Percentiles rank a stretch among this genome's conserved stretches.
These are phyloP conservation scores for Tricholoma bakamatsutake DNA, from an alignment of 768 basidiomycete genomes.

Conservation along the genomic window DNA sequence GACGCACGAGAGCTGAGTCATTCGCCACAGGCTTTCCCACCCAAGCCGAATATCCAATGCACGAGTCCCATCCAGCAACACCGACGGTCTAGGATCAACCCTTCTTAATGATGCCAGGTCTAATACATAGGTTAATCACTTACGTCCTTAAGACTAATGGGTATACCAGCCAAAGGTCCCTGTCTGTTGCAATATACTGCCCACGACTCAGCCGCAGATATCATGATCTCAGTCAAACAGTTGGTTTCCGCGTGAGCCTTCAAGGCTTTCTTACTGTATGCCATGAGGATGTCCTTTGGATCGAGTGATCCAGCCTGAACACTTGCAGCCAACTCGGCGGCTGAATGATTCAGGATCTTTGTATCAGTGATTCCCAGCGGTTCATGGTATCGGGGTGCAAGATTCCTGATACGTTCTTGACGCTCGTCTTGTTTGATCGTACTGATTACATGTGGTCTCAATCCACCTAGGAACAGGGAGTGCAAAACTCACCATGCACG, in stretches of 20 bases:
- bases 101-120: slow-evolving; percentile 4
- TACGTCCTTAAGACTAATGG: slow-evolving; percentile 48
- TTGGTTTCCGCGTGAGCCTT: slow-evolving; percentile 43
- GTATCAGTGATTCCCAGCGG: slow-evolving; percentile 23
- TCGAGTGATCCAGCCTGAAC: slow-evolving; percentile 26
- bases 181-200: slow-evolving; percentile 24
- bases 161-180: slow-evolving; percentile 47
- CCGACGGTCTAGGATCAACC: slow-evolving; percentile 35
- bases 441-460: slow-evolving; percentile 13
- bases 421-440: slow-evolving; percentile 31
- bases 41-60: slow-evolving; percentile 52
- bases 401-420: slow-evolving; percentile 21
- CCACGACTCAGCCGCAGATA: slow-evolving; percentile 30
- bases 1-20: slow-evolving; percentile 45
- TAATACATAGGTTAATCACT: slow-evolving; percentile 7
- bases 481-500: slow-evolving; percentile 26
- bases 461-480: background rate
- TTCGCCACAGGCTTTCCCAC: slow-evolving; percentile 36
- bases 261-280: slow-evolving; percentile 41
- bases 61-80: slow-evolving; percentile 51
- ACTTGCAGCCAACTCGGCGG: slow-evolving; percentile 22
- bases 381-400: slow-evolving; percentile 24
- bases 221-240: slow-evolving; percentile 53
- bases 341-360: slow-evolving; percentile 23
- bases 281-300: slow-evolving; percentile 30